Conservation (phyloP, 2,329 filamentous ascomycete species). For the Nemania abortiva region DNA sequence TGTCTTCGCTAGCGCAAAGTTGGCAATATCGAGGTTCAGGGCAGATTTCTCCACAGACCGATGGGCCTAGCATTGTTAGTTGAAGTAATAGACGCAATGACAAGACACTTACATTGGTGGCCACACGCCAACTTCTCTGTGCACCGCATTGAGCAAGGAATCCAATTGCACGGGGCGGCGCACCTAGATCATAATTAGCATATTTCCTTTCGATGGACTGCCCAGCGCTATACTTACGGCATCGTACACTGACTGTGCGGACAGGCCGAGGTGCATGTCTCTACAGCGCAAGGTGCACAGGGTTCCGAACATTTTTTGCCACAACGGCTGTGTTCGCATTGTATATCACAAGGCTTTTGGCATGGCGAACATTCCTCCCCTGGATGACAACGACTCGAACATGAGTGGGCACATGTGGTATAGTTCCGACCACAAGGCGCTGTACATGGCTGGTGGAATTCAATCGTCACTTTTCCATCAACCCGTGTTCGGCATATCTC, state of each 20-base stretch:
- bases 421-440: constrained; percentile 54
- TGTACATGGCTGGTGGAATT: constrained; percentile 8
- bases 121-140: constrained; percentile 30
- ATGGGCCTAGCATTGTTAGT: constrained; percentile 27
- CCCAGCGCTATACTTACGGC: constrained; percentile 31
- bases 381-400: constrained; percentile 6
- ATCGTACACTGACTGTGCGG: constrained; percentile 56
- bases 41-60: constrained; percentile 38
- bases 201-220: not conserved
- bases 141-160: constrained; percentile 37
- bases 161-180: constrained; percentile 40
- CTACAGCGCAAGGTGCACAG: constrained; percentile 70
- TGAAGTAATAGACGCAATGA: not conserved
- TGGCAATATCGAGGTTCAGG: constrained; percentile 35
- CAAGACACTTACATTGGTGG: constrained; percentile 31
- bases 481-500: constrained; percentile 6
- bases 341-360: constrained; percentile 39
- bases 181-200: constrained; percentile 17
- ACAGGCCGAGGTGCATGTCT: constrained; percentile 59
- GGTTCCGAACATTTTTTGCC: constrained; percentile 57
- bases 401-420: constrained; percentile 16
- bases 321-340: constrained; percentile 20
- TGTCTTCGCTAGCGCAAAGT: constrained; percentile 29
- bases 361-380: constrained; percentile 68
- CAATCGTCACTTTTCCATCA: constrained; percentile 10